Evolutionary conservation across 768 basidiomycete genomes (phyloP).

Genomic region (Russula sp.): DNA sequence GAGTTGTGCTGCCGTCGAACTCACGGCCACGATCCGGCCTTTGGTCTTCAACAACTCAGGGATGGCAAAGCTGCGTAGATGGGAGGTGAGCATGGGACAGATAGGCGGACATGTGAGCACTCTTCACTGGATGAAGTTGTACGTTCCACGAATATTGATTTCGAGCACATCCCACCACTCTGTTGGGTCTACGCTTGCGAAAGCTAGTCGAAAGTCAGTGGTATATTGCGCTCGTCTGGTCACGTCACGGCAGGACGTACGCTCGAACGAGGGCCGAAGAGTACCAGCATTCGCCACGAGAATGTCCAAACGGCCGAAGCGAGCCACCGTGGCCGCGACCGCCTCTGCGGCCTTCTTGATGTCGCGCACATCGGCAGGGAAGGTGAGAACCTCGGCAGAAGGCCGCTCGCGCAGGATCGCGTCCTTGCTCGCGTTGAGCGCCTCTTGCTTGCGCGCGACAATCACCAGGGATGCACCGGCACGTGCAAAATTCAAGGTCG

Average conservation of each 20-base stretch:
- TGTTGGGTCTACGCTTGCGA: not conserved
- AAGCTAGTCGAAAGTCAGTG: not conserved
- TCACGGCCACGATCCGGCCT: not conserved
- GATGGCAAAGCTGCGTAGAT: not conserved
- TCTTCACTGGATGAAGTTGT: slow-evolving; percentile 10
- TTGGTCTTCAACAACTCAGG: not conserved
- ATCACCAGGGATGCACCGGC: slow-evolving; percentile 22
- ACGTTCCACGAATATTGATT: slow-evolving; percentile 9
- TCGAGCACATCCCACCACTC: not conserved
- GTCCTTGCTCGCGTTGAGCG: not conserved
- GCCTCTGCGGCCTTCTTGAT: not conserved
- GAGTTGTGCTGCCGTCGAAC: not conserved
- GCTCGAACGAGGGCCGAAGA: not conserved
- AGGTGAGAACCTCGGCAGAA: not conserved
- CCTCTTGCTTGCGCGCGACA: not conserved
- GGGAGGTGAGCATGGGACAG: not conserved
- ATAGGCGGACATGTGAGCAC: not conserved
- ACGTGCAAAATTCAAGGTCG: slow-evolving; percentile 5
- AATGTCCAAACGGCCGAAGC: not conserved
- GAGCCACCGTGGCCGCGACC: not conserved
- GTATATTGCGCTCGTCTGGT: too few species aligned
- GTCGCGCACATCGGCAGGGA: too few species aligned
- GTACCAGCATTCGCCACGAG: slow-evolving; percentile 14
- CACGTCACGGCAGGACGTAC: not conserved
- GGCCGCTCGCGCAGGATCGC: not conserved